Conservation (phyloP, 2,329 filamentous ascomycete species). For the Verticillium longisporum region DNA sequence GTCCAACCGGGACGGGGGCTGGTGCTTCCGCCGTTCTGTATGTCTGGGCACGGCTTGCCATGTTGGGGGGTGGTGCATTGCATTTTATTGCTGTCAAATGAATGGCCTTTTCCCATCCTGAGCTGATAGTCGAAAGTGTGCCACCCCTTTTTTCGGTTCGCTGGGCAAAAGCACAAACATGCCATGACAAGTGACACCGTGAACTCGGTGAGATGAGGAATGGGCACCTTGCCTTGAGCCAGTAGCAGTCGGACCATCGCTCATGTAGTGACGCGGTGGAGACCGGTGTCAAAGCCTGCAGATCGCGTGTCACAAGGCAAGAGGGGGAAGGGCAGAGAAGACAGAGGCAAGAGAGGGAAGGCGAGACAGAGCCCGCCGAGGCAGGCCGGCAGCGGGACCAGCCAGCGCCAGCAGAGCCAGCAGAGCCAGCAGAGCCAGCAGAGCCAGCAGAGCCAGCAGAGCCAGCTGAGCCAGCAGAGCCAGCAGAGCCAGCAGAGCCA, state of each 20-base stretch:
- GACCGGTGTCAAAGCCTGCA: not conserved
- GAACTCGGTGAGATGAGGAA: too few species aligned
- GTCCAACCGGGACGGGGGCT: constrained; percentile 1
- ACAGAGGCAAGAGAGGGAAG: too few species aligned
- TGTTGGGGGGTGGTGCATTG: not conserved
- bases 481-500: not conserved
- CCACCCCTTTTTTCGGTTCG: not conserved
- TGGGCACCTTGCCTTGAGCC: too few species aligned
- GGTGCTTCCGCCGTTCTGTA: not conserved
- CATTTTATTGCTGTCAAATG: not conserved
- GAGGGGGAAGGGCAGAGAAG: not conserved
- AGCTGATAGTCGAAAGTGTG: not conserved
- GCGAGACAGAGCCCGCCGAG: not conserved
- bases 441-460: not conserved
- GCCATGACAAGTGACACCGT: too few species aligned
- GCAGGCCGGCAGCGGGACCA: not conserved
- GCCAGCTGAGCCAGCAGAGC: not conserved
- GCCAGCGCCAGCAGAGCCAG: not conserved
- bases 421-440: not conserved
- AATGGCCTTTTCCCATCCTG: not conserved
- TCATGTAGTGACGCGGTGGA: not conserved
- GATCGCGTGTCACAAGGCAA: not conserved
- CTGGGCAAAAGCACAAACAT: too few species aligned
- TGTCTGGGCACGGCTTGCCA: not conserved
- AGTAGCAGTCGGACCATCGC: not conserved